Evolutionary conservation across 768 basidiomycete species (phyloP).

Genomic region (Phanerochaete sordida): DNA sequence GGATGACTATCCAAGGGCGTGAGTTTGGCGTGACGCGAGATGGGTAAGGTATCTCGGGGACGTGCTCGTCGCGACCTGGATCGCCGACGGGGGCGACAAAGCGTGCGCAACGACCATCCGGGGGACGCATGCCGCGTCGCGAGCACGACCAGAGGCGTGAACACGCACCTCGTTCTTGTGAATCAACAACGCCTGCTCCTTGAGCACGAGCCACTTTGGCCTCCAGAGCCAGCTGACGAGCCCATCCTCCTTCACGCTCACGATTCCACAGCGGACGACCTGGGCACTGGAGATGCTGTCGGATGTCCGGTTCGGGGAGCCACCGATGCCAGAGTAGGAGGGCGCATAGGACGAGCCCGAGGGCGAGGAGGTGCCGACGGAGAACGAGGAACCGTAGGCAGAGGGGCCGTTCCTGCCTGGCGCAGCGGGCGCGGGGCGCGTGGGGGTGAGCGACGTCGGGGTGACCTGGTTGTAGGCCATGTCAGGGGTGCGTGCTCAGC

Average conservation of each 20-base stretch:
- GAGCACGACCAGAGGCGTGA: background rate
- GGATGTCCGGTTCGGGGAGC: constrained; percentile 59
- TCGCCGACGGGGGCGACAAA: background rate
- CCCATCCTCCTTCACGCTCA: constrained; percentile 91
- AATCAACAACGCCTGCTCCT: constrained; percentile 72
- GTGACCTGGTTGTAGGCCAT: constrained; percentile 51
- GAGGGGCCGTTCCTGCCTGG: constrained; percentile 50
- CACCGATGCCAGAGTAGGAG: constrained; percentile 81
- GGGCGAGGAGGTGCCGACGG: constrained; percentile 41
- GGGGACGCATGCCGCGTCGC: background rate
- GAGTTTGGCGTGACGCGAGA: background rate
- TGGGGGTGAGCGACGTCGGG: constrained; percentile 65
- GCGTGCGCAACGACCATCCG: background rate
- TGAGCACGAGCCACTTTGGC: constrained; percentile 85
- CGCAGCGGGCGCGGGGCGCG: constrained; percentile 73
- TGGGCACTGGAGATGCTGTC: constrained; percentile 34
- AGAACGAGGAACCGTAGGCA: constrained; percentile 55
- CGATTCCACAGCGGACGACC: constrained; percentile 66
- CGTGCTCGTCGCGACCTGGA: too few relatives aligned
- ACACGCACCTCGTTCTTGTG: constrained; percentile 87
- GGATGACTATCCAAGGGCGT: constrained; percentile 39
- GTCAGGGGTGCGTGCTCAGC: background rate
- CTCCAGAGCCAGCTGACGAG: constrained; percentile 91
- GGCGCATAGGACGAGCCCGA: constrained; percentile 59
- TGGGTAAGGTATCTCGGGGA: background rate